phyloP scores from a whole-genome alignment of 139 green algal genomes.

The Edaphochlamys debaryana region DNA sequence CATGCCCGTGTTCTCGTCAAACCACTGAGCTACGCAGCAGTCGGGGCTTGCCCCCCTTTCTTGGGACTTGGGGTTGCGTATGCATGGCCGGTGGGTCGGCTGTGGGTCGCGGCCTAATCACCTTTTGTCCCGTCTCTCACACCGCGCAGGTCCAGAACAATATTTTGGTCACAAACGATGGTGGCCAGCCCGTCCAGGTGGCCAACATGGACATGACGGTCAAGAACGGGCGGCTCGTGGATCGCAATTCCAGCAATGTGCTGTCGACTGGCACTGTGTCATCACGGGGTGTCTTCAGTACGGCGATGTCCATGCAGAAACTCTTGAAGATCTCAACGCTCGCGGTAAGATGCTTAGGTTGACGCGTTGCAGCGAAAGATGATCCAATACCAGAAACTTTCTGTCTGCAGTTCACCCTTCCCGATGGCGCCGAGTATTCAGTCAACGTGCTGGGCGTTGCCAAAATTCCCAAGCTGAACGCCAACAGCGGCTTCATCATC shows the following conservation, averaged over 20 bases:
- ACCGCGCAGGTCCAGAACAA: neutral
- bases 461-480: neutral
- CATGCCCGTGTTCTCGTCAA: no score
- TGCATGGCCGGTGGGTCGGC: no score
- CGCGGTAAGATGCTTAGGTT: neutral
- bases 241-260: neutral
- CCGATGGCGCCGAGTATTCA: neutral
- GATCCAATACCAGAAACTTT: neutral
- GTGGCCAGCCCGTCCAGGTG: neutral
- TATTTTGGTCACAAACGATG: slow-evolving; percentile 9
- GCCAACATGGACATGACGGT: slow-evolving; percentile 18
- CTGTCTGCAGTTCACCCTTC: neutral
- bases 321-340: neutral
- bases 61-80: no score
- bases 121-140: no score
- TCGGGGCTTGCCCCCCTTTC: no score
- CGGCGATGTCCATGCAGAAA: neutral
- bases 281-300: neutral
- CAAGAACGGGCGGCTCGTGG: neutral
- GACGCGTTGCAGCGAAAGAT: neutral
- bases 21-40: no score
- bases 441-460: neutral
- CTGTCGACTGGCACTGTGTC: neutral
- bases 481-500: neutral
- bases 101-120: no score